Percentiles rank a stretch among this genome's conserved stretches.
phyloP scores from a whole-genome alignment of 805 yeast genomes.

The Yamadazyma olivae region DNA sequence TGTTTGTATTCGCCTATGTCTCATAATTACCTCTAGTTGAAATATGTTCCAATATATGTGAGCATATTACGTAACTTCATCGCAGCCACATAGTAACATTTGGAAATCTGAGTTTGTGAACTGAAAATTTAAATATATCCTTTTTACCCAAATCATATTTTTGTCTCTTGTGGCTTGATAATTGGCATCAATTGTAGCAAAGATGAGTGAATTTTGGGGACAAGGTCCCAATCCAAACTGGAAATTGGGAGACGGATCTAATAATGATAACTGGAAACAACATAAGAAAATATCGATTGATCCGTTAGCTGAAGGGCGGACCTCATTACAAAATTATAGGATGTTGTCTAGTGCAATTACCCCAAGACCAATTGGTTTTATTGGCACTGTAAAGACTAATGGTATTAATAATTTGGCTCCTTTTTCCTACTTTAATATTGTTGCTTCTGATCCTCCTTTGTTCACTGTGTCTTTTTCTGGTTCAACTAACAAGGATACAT shows the following conservation, averaged over 20 bases:
- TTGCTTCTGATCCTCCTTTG: conserved; percentile 55
- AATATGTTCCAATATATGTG: no score
- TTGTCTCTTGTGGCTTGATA: no score
- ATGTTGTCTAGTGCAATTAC: conserved; percentile 49
- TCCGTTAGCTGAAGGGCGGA: conserved; percentile 42
- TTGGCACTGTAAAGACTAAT: conserved; percentile 43
- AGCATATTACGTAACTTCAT: no score
- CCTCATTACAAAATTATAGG: conserved; percentile 45
- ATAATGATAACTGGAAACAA: conserved; percentile 44
- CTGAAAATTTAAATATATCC: no score
- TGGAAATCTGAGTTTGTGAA: no score
- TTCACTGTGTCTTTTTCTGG: conserved; percentile 51
- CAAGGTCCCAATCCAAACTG: conserved; percentile 31
- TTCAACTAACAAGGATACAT: conserved; percentile 46
- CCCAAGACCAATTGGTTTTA: conserved; percentile 62
- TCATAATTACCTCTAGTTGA: no score
- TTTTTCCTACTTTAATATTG: conserved; percentile 52
- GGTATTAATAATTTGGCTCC: conserved; percentile 56
- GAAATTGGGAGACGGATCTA: conserved; percentile 42
- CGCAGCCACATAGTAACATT: no score
- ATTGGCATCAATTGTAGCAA: no score
- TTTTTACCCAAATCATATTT: no score
- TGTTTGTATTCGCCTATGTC: no score
- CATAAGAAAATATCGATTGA: conserved; percentile 43
- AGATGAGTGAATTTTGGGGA: conserved; percentile 7